These are phyloP conservation scores for Talaromyces thailandensis DNA, from an alignment of 495 filamentous ascomycete species.

Conservation along the genomic window DNA sequence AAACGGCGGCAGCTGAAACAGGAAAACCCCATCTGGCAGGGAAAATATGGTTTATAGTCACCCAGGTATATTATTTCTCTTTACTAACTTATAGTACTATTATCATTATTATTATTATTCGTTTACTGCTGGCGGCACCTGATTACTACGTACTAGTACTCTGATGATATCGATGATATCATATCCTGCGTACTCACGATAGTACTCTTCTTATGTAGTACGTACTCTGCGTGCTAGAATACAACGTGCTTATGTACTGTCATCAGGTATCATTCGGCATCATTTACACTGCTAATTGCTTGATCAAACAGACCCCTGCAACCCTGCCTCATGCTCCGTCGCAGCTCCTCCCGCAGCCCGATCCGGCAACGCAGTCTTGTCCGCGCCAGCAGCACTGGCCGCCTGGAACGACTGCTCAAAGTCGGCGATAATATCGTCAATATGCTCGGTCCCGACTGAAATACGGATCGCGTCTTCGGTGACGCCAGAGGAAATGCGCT, in stretches of 20 bases:
- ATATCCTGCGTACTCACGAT: neutral
- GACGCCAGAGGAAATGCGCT: conserved; percentile 72
- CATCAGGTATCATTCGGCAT: neutral
- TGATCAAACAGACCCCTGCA: conserved; percentile 4
- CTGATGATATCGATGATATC: neutral
- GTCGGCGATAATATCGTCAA: conserved; percentile 95
- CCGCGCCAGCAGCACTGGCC: conserved; percentile 21
- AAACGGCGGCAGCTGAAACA: too few species aligned
- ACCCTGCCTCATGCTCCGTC: conserved; percentile 1
- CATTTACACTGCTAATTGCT: neutral
- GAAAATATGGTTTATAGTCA: too few species aligned
- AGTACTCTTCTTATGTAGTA: neutral
- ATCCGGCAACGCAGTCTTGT: conserved; percentile 8
- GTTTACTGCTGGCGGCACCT: neutral
- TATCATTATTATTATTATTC: too few species aligned
- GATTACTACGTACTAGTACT: too few species aligned
- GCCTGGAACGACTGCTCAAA: conserved; percentile 85
- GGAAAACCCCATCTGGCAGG: too few species aligned
- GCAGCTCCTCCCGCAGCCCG: neutral
- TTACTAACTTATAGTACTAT: too few species aligned
- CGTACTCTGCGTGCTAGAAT: too few species aligned
- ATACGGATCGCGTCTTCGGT: conserved; percentile 93
- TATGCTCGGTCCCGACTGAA: conserved; percentile 94
- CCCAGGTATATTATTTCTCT: too few species aligned
- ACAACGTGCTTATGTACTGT: too few species aligned